These are phyloP conservation scores for Arctium lappa DNA, from an alignment of 129 eudicot genomes.

Conservation along the genomic window DNA sequence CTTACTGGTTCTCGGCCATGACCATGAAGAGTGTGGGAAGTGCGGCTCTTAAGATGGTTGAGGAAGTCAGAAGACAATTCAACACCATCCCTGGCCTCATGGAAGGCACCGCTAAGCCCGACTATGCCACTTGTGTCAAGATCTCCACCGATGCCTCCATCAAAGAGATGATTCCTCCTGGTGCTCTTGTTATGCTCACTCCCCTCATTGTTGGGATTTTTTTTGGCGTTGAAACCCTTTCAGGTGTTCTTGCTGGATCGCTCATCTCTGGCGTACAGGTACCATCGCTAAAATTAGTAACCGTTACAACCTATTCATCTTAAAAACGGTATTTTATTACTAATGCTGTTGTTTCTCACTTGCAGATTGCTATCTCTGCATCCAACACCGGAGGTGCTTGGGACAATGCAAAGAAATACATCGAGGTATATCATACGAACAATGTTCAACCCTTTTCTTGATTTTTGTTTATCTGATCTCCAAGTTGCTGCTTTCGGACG, in stretches of 20 bases:
- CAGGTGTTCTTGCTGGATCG: slow-evolving; percentile 91
- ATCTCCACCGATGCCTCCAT: slow-evolving; percentile 94
- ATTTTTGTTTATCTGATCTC: not conserved
- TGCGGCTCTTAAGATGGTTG: slow-evolving; percentile 87
- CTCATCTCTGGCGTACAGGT: slow-evolving; percentile 94
- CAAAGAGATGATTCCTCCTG: slow-evolving; percentile 89
- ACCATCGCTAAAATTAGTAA: not conserved
- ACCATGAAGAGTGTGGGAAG: slow-evolving; percentile 89
- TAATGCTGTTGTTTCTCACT: not conserved
- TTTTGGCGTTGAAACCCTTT: slow-evolving; percentile 84
- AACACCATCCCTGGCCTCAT: slow-evolving; percentile 81
- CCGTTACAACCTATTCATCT: not conserved
- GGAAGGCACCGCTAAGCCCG: slow-evolving; percentile 85
- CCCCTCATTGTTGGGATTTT: slow-evolving; percentile 81
- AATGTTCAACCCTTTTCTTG: not conserved
- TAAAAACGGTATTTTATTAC: not conserved
- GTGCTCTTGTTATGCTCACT: slow-evolving; percentile 90
- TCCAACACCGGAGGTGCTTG: slow-evolving; percentile 98
- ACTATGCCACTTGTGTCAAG: slow-evolving; percentile 87
- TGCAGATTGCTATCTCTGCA: slow-evolving; percentile 89
- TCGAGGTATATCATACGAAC: slow-evolving; percentile 49
- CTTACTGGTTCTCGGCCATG: slow-evolving; percentile 93
- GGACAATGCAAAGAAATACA: slow-evolving; percentile 91
- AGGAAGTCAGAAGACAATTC: slow-evolving; percentile 83
- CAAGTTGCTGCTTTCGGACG: not conserved